phyloP scores from a whole-genome alignment of 2,329 filamentous ascomycete species.

The Aureobasidium lini region DNA sequence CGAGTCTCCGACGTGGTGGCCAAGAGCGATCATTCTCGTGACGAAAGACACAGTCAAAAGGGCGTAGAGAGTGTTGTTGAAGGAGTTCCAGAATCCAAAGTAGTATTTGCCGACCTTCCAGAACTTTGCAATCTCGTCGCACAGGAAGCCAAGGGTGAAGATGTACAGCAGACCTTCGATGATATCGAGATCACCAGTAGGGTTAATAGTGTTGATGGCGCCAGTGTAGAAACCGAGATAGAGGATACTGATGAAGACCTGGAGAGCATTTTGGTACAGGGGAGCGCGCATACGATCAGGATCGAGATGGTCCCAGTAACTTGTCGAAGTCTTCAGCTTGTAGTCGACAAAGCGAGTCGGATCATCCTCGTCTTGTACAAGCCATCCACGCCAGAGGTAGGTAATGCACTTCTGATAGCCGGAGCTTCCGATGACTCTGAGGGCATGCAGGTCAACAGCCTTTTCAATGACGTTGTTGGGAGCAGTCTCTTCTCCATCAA shows the following conservation, averaged over 20 bases:
- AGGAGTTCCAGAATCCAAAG: constrained; percentile 93
- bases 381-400: constrained; percentile 91
- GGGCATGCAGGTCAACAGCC: constrained; percentile 84
- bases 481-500: constrained; percentile 61
- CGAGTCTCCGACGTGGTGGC: constrained; percentile 45
- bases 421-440: constrained; percentile 80
- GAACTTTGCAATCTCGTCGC: constrained; percentile 79
- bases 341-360: constrained; percentile 86
- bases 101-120: constrained; percentile 93
- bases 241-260: constrained; percentile 74
- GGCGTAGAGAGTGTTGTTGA: constrained; percentile 77
- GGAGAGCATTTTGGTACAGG: constrained; percentile 83
- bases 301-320: constrained; percentile 76
- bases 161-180: constrained; percentile 80
- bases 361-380: constrained; percentile 91
- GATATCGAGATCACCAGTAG: constrained; percentile 70
- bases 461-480: constrained; percentile 88
- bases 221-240: constrained; percentile 81
- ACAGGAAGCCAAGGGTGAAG: constrained; percentile 86
- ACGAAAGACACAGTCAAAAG: constrained; percentile 72
- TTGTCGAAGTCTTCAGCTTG: constrained; percentile 68
- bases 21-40: constrained; percentile 69
- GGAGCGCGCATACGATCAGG: constrained; percentile 92
- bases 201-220: constrained; percentile 92
- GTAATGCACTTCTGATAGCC: constrained; percentile 94